A percentile compares a stretch with the other conserved stretches of the same genome.
Evolutionary conservation across 805 yeast genomes (phyloP).

Genomic region (Jamesozyma lodderae): DNA sequence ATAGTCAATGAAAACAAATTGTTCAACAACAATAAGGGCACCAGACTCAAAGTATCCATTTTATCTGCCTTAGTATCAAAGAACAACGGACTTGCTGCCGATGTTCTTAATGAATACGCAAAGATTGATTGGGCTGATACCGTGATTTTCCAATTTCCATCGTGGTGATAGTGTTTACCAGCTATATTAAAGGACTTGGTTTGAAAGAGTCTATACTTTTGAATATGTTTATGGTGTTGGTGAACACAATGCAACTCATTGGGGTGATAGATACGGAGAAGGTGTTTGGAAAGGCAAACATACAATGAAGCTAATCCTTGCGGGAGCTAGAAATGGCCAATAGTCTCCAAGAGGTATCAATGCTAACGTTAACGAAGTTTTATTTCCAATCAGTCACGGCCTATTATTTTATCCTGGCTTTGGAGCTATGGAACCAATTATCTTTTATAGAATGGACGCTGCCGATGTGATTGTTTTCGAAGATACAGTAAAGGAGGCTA

Average conservation of each 20-base stretch:
- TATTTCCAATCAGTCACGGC: conserved; percentile 23
- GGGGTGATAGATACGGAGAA: conserved; percentile 17
- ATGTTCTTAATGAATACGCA: conserved; percentile 23
- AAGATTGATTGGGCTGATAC: conserved; percentile 26
- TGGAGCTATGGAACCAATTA: conserved; percentile 15
- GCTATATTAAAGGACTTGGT: conserved; percentile 27
- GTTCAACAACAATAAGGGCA: conserved; percentile 8
- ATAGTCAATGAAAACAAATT: conserved; percentile 18
- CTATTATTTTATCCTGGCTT: conserved; percentile 21
- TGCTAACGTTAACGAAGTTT: conserved; percentile 18
- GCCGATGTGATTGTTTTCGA: conserved; percentile 2
- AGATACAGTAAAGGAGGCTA: conserved; percentile 3
- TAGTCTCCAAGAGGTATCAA: conserved; percentile 16
- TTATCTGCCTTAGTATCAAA: conserved; percentile 15
- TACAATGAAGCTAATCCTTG: conserved; percentile 10
- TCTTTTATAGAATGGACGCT: conserved; percentile 7
- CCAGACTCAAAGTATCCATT: conserved; percentile 9
- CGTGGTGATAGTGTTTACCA: conserved; percentile 29
- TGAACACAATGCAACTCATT: conserved; percentile 5
- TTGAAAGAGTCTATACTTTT: conserved; percentile 21
- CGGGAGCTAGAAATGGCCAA: conserved; percentile 13
- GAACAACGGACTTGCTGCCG: conserved; percentile 15
- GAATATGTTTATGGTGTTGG: conserved; percentile 23
- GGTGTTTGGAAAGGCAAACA: conserved; percentile 19
- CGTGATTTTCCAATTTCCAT: conserved; percentile 23